Base-by-base conservation (phyloP, 148 eudicot genomes). In the Fagopyrum esculentum region DNA sequence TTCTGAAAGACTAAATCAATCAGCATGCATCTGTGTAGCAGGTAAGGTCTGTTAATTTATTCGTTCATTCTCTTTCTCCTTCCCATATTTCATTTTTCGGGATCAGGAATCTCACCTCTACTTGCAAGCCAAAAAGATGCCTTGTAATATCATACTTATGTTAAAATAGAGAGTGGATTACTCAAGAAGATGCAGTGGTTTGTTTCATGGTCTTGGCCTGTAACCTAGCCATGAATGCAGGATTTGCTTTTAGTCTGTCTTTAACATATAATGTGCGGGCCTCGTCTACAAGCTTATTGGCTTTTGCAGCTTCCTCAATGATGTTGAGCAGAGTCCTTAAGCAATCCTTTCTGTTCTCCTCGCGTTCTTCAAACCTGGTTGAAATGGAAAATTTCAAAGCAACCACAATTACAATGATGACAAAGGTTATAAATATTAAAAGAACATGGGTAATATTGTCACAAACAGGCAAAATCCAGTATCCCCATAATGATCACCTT, bases 271-370 rank as follows among this genome's bases (percentile, higher is more conserved):
- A 69, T n/a, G 88, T 84, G 19, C 91, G 86, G 49, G 89, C 88
- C 47, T 84, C 87, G 45, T 90, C 92, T 68, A 90, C 89, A 63
- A 90, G 74, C 77, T 86, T 81, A 72, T 81, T 75, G 56, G 98
- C 97, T 85, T 90, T 95, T 29, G 92, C 89, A 74, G 97, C 90
- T 86, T 95, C 98, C 84, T 95, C 97, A 22, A 90, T 84, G 74
- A 95, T 80, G 15, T 75, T 74, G 76, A 82, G 85, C 73, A 95
- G 85, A 44, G 96, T 92, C 77, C 96, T 87, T 29, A 95, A 87
- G 81, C 97, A 95, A 80, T 95, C 98, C 86, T 95, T 95, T 81
- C 97, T 86, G 79, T 95, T 95, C 85, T 95, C 98, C 80, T 95
- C 98, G 40, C 98, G 93, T 52, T 95, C 91, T 49, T 95, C 98